A percentile compares a stretch with the other conserved stretches of the same genome.
Conservation (phyloP, 1,284 basidiomycete species). For the Acaromyces ingoldii region DNA sequence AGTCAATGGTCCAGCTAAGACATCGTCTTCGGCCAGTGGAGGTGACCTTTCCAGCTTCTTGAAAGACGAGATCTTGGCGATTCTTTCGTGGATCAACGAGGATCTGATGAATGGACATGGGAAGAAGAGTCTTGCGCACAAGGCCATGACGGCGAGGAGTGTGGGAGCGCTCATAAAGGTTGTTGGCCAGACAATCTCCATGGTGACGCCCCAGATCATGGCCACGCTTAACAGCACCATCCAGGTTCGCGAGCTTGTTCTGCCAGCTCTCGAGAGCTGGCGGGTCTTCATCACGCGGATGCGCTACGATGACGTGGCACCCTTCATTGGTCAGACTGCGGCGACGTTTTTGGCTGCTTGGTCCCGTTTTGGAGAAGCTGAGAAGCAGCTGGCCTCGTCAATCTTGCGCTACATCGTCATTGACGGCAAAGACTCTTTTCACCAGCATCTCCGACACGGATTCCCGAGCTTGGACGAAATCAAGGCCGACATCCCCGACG, state of each 20-base stretch:
- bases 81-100: conserved; percentile 47
- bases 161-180: conserved; percentile 68
- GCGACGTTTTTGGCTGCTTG: conserved; percentile 78
- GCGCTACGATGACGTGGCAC: conserved; percentile 68
- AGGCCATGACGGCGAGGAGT: conserved; percentile 57
- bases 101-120: conserved; percentile 44
- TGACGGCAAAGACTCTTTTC: conserved; percentile 53
- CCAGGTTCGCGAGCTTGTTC: conserved; percentile 65
- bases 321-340: conserved; percentile 79
- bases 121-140: conserved; percentile 27
- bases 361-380: conserved; percentile 61
- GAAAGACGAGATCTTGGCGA: conserved; percentile 39
- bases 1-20: conserved; percentile 10
- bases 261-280: conserved; percentile 79
- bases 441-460: conserved; percentile 37
- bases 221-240: conserved; percentile 90
- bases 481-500: conserved; percentile 40
- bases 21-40: conserved; percentile 6
- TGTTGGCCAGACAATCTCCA: conserved; percentile 58
- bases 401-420: conserved; percentile 70
- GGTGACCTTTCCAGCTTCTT: conserved; percentile 25
- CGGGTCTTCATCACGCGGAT: conserved; percentile 70
- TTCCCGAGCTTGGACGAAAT: conserved; percentile 56
- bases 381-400: conserved; percentile 60
- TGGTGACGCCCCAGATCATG: conserved; percentile 62